Conservation (phyloP, 2,329 filamentous ascomycete species). For the Thermomyces lanuginosus region DNA sequence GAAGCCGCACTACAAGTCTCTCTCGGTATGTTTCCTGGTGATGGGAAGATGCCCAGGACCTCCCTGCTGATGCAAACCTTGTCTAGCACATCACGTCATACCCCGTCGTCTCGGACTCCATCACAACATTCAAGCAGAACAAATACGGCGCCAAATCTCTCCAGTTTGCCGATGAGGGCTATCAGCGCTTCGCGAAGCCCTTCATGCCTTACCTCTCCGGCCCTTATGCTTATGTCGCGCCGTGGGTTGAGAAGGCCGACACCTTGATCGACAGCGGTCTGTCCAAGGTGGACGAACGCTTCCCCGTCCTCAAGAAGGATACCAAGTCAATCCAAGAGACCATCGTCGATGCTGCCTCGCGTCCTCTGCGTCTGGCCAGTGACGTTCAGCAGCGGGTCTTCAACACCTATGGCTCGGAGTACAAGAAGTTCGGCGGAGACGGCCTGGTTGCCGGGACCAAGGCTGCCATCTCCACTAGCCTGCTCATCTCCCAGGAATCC, state of each 20-base stretch:
- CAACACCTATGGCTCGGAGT: conserved; percentile 28
- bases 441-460: conserved; percentile 52
- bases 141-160: conserved; percentile 72
- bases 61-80: not conserved
- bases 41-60: too few species aligned
- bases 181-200: conserved; percentile 59
- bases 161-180: conserved; percentile 56
- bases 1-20: conserved; percentile 32
- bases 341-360: conserved; percentile 44
- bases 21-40: conserved; percentile 19
- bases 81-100: conserved; percentile 67
- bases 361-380: conserved; percentile 47
- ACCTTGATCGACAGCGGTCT: conserved; percentile 57
- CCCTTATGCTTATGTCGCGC: conserved; percentile 67
- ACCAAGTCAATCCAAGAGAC: conserved; percentile 52
- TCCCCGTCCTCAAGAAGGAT: conserved; percentile 61
- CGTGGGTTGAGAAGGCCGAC: conserved; percentile 74
- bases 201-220: conserved; percentile 61
- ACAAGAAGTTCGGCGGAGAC: conserved; percentile 35
- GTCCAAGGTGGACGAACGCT: conserved; percentile 49
- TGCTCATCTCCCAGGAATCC: conserved; percentile 51
- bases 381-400: conserved; percentile 36
- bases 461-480: conserved; percentile 50
- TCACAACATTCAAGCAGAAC: conserved; percentile 64
- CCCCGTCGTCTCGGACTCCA: conserved; percentile 63